These are phyloP conservation scores for Chlorella sp. DNA, from an alignment of 139 green algal species.

Conservation along the genomic window DNA sequence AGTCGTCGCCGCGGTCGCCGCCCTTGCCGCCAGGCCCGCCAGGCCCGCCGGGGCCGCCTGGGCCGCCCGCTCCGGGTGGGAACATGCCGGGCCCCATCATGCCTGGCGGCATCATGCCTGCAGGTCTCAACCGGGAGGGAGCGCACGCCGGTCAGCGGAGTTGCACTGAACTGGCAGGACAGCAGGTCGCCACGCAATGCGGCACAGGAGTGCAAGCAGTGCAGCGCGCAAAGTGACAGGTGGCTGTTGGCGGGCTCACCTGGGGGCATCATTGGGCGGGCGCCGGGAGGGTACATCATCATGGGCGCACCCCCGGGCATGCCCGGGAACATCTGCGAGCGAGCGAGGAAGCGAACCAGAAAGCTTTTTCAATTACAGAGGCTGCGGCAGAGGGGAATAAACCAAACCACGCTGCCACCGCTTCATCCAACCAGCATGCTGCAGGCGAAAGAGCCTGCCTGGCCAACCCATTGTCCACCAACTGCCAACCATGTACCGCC, in stretches of 20 bases:
- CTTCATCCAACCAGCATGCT: no score
- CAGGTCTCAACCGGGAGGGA: background rate
- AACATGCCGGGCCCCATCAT: constrained; percentile 3
- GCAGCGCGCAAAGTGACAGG: no score
- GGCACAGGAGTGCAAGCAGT: no score
- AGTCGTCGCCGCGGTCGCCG: background rate
- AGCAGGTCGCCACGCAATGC: no score
- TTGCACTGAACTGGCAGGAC: no score
- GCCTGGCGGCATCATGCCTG: background rate
- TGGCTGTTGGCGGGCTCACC: background rate
- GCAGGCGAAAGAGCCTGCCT: no score
- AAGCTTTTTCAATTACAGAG: background rate
- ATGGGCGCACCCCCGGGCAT: no score
- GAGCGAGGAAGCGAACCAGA: background rate
- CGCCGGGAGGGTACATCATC: background rate
- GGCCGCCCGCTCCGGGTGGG: background rate
- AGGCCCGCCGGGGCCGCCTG: background rate
- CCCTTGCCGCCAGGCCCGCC: background rate
- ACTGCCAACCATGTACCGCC: background rate
- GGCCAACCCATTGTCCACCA: background rate
- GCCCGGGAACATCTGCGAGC: no score
- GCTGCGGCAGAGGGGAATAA: background rate
- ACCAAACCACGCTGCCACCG: background rate
- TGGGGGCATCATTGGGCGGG: background rate
- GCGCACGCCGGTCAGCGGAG: background rate